Conservation (phyloP, 2,329 filamentous ascomycete genomes). For the Neocucurbitaria cava region DNA sequence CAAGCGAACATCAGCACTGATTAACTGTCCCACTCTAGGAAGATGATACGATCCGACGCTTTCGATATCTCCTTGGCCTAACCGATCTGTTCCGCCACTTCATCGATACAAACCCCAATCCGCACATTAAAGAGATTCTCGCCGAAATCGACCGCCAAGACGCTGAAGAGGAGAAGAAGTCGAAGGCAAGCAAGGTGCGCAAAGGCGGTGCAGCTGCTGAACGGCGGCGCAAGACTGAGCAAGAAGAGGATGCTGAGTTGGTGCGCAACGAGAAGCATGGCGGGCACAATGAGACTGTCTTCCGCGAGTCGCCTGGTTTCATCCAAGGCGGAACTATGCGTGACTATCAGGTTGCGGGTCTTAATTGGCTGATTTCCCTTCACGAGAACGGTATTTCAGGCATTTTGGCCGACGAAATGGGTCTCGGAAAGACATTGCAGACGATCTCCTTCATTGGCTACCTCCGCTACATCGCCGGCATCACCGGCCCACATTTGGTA, state of each 20-base stretch:
- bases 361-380: conserved; percentile 97
- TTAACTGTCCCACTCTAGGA: conserved; percentile 64
- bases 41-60: conserved; percentile 92
- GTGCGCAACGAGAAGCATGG: conserved; percentile 86
- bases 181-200: conserved; percentile 76
- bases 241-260: conserved; percentile 94
- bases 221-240: conserved; percentile 86
- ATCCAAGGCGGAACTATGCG: conserved; percentile 86
- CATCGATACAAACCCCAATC: conserved; percentile 96
- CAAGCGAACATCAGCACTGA: conserved; percentile 11
- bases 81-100: conserved; percentile 99
- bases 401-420: conserved; percentile 98
- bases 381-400: conserved; percentile 99
- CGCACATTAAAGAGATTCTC: conserved; percentile 92
- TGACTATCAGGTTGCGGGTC: conserved; percentile 92
- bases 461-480: conserved; percentile 86
- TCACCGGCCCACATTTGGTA: conserved; percentile 88
- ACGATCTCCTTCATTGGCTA: conserved; percentile 98
- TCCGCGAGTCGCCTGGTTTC: conserved; percentile 91
- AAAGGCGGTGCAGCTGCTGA: conserved; percentile 84
- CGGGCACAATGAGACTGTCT: conserved; percentile 79
- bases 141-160: conserved; percentile 94
- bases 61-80: conserved; percentile 91
- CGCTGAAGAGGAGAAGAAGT: conserved; percentile 70
- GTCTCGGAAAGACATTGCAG: conserved; percentile 94